Evolutionary conservation across 2,329 filamentous ascomycete genomes (phyloP), one percentile per base, ranked within the genome.

Genomic region (Fusarium globosum): DNA sequence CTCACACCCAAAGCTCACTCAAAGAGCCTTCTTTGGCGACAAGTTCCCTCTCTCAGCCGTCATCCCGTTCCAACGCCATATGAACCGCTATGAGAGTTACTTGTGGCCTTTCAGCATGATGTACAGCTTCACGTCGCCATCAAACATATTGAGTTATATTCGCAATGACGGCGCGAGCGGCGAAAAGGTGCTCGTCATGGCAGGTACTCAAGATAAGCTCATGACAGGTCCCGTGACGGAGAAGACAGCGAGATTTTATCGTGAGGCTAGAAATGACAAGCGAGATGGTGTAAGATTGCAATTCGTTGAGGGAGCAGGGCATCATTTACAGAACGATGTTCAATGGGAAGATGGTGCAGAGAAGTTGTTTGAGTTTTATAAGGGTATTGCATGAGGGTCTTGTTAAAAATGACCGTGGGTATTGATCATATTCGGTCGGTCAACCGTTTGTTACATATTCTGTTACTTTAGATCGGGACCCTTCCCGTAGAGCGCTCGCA

Each of bases 301-400:
- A 21, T 78, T 85, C 51, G 84, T 88, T 2, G 79, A 82, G 7
- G 83, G 82, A 6, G 81, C 86, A 7, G 87, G 84, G 4, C 87
- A 89, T 76, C 87, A 89, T 78, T 68, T 88, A 49, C 86, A 88
- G 75, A 88, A 89, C 62, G 86, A 89, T 72, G 77, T 84, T 16
- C 80, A 82, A 43, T 88, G 85, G 85, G 79, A 86, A 61, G 76
- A 82, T 6, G 87, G 86, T 2, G 86, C 85, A 2, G 77, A 79
- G 59, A 86, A 85, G 68, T 62, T 89, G 36, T 71, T 85, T 28
- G 75, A 72, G 0, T 89, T 86, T 75, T 80, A 84, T 43, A 58
- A 68, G 38, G 76, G 74, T 2, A 68, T 77, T 58, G 61, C 58
- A 33, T 71, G 36, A 49, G 33, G 26, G 13, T 23, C 4, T 16